Conservation (phyloP, 2,329 filamentous ascomycete species). For the Lizonia empirigonia region DNA sequence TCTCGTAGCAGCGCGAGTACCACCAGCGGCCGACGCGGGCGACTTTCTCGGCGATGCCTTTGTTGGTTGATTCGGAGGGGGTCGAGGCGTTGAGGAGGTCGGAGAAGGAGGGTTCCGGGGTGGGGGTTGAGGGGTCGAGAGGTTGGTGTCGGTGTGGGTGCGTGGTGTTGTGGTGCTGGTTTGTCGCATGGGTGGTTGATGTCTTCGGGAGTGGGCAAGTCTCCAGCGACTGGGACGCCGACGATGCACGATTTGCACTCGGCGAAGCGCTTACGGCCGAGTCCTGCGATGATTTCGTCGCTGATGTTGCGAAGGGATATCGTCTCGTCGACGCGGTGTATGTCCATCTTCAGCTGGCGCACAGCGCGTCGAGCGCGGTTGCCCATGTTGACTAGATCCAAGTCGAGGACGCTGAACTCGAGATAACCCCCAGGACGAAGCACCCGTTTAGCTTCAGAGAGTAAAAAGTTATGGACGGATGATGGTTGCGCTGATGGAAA, state of each 20-base stretch:
- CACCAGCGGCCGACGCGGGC: slow-evolving; percentile 93
- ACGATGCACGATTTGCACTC: slow-evolving; percentile 78
- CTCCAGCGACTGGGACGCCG: slow-evolving; percentile 71
- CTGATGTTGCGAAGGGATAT: slow-evolving; percentile 63
- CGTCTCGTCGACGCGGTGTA: slow-evolving; percentile 65
- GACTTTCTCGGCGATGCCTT: slow-evolving; percentile 90
- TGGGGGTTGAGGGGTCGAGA: slow-evolving; percentile 28
- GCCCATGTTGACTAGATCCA: slow-evolving; percentile 84
- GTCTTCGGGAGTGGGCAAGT: slow-evolving; percentile 46
- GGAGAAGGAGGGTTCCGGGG: slow-evolving; percentile 45
- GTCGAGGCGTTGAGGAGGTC: slow-evolving; percentile 43
- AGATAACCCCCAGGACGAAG: slow-evolving; percentile 78
- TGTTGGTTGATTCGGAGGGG: slow-evolving; percentile 63
- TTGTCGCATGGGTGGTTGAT: slow-evolving; percentile 32
- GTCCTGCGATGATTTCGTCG: slow-evolving; percentile 65
- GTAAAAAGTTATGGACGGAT: slow-evolving; percentile 69
- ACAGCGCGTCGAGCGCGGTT: slow-evolving; percentile 71
- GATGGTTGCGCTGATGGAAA: slow-evolving; percentile 75
- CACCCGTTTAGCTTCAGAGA: slow-evolving; percentile 77
- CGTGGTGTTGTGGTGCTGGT: slow-evolving; percentile 37
- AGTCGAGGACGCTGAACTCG: slow-evolving; percentile 78
- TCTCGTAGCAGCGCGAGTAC: slow-evolving; percentile 93
- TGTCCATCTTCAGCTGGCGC: slow-evolving; percentile 71
- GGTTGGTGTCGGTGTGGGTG: slow-evolving; percentile 13
- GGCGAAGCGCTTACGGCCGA: slow-evolving; percentile 72